Conservation (phyloP, 176 grass and related monocot genomes). For the Microstegium vimineum region DNA sequence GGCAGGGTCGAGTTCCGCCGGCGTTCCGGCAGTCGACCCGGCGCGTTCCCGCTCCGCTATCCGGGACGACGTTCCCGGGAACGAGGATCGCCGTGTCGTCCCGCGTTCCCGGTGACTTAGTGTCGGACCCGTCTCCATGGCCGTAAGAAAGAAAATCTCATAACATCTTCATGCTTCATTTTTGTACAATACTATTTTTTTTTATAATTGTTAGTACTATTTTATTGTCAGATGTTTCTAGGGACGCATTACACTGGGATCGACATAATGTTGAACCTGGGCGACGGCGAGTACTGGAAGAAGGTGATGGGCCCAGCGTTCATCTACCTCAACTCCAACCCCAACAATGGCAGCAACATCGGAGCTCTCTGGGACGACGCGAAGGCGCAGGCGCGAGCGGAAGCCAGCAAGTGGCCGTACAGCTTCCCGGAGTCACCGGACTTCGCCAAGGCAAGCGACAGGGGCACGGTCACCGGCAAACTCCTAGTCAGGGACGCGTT, state of each 20-base stretch:
- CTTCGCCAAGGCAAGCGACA: conserved; percentile 43
- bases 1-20: too few species aligned
- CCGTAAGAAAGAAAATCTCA: too few species aligned
- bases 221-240: conserved; percentile 45
- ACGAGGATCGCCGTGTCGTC: too few species aligned
- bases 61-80: too few species aligned
- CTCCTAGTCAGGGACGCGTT: conserved; percentile 41
- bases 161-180: too few species aligned
- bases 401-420: conserved; percentile 68
- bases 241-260: conserved; percentile 61
- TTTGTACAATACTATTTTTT: too few species aligned
- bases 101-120: too few species aligned
- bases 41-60: too few species aligned
- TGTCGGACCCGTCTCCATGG: conserved; percentile 61
- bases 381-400: conserved; percentile 53
- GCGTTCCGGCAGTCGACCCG: too few species aligned
- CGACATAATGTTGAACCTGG: conserved; percentile 39
- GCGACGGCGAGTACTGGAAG: conserved; percentile 62
- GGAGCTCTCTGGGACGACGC: conserved; percentile 63
- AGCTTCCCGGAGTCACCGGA: conserved; percentile 52
- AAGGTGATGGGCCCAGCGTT: conserved; percentile 85
- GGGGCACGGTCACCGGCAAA: conserved; percentile 42
- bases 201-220: too few species aligned
- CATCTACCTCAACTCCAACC: conserved; percentile 68
- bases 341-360: background rate